Evolutionary conservation across 139 green algal genomes (phyloP), one percentile per base, ranked within the genome.

Genomic region (Ulvella scutata): DNA sequence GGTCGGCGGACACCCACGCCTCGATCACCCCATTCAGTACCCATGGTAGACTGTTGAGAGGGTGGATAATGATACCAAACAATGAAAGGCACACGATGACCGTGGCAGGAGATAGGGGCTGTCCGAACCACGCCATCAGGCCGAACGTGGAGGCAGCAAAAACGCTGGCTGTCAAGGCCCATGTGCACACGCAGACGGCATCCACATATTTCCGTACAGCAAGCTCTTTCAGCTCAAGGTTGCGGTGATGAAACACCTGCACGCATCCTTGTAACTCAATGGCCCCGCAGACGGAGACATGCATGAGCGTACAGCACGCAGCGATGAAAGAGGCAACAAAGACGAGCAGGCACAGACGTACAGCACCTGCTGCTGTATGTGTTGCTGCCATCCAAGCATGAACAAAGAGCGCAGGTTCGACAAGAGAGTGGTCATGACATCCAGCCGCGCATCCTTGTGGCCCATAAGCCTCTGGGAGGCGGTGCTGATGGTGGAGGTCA

Each of bases 111-210:
- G 74, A 83, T 23, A 95, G 83, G 7, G 73, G 73, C 43, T 85
- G 73, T 0, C 88, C 89, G 38, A 88, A 75, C 29, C 87, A 67
- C 38, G 84, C 85, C 35, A 88, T 82, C 40, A 89, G 76, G 2
- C 80, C 83, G 73, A 94, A 93, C 2, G 85, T 92, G 26, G 82
- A 62, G 2, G 82, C 80, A 3, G 76, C 78, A 73, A 95, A 88
- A n/a, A 96, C 81, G 43, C 96, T 78, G 21, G 78, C 82, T 7
- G 88, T 94, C 21, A 87, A 82, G 2, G 90, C 91, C 92, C 92
- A 97, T 35, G 93, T 88, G 77, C 90, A 97, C 3, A 97, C 92
- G 75, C 92, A 97, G 38, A 92, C 73, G 0, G 92, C 92, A 51
- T 97, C 92, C 51, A 96, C 76, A 77, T 96, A 97, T 81, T 97